Conservation (phyloP, 768 basidiomycete genomes). For the Hygrophorus pudorinus region DNA sequence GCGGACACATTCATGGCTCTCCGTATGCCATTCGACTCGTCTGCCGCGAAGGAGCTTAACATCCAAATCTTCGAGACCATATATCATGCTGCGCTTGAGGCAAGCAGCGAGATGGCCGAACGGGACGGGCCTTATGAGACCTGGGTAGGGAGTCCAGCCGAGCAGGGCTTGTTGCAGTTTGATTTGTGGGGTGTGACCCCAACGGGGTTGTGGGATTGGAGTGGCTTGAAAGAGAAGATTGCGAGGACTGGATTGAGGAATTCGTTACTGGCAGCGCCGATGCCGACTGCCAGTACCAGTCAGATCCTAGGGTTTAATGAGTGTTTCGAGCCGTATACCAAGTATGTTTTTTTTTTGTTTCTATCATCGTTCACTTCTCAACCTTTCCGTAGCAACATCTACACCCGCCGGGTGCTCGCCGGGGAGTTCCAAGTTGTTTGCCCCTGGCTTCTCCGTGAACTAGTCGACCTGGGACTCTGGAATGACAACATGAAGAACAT, state of each 20-base stretch:
- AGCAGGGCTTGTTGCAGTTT: constrained; percentile 80
- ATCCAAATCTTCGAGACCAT: constrained; percentile 98
- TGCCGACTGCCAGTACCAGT: constrained; percentile 98
- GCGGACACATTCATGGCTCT: constrained; percentile 98
- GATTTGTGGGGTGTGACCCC: constrained; percentile 95
- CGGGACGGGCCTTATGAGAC: constrained; percentile 78
- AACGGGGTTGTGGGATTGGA: constrained; percentile 91
- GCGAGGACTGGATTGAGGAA: constrained; percentile 75
- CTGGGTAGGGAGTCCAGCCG: constrained; percentile 86
- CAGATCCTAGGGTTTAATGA: constrained; percentile 98
- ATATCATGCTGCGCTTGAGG: constrained; percentile 90
- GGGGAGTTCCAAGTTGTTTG: constrained; percentile 99
- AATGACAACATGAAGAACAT: constrained; percentile 99
- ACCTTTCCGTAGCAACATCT: constrained; percentile 70
- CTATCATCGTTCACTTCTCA: background rate
- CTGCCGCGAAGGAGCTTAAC: constrained; percentile 80
- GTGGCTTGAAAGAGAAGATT: constrained; percentile 76
- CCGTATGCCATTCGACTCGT: constrained; percentile 90
- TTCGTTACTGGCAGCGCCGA: constrained; percentile 87
- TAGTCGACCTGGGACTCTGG: constrained; percentile 93
- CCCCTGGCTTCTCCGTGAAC: constrained; percentile 97
- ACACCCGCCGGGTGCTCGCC: constrained; percentile 97
- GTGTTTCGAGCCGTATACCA: constrained; percentile 98
- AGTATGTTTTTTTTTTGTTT: constrained; percentile 32
- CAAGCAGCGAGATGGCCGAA: constrained; percentile 79